phyloP scores from a whole-genome alignment of 805 yeast genomes.

The Metschnikowia cubensis region DNA sequence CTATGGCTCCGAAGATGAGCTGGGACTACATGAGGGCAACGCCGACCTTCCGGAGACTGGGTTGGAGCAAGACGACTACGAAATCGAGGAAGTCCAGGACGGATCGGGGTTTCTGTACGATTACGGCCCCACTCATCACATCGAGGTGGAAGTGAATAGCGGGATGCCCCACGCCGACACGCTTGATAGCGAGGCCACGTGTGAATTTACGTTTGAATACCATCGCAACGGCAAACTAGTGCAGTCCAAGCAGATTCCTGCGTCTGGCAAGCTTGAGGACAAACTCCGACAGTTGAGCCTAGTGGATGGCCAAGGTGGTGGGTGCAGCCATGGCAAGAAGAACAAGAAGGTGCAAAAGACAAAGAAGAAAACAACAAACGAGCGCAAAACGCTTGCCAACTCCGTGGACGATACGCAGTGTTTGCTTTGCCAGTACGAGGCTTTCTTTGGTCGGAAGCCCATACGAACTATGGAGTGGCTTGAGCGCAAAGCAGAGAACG shows the following conservation, averaged over 20 bases:
- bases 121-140: slow-evolving; percentile 35
- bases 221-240: slow-evolving; percentile 38
- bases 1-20: slow-evolving; percentile 38
- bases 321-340: slow-evolving; percentile 10
- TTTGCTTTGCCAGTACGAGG: slow-evolving; percentile 51
- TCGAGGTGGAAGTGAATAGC: slow-evolving; percentile 39
- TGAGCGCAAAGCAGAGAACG: slow-evolving; percentile 32
- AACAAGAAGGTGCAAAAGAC: slow-evolving; percentile 12
- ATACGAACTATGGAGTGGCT: slow-evolving; percentile 49
- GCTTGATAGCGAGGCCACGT: slow-evolving; percentile 34
- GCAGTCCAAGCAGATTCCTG: slow-evolving; percentile 21
- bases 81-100: slow-evolving; percentile 32
- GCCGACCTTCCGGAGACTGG: slow-evolving; percentile 17
- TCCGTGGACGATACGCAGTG: slow-evolving; percentile 23
- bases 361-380: slow-evolving; percentile 9
- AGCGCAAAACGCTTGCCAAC: neutral
- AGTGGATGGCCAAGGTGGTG: slow-evolving; percentile 10
- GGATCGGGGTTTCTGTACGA: slow-evolving; percentile 27
- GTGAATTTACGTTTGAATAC: slow-evolving; percentile 44
- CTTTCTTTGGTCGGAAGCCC: slow-evolving; percentile 48
- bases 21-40: slow-evolving; percentile 35
- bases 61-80: slow-evolving; percentile 33
- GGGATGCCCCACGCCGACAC: slow-evolving; percentile 31
- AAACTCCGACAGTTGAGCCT: slow-evolving; percentile 32
- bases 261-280: slow-evolving; percentile 37